These are phyloP conservation scores for Martiniozyma asiatica DNA, from an alignment of 1,139 yeast species.

Conservation along the genomic window DNA sequence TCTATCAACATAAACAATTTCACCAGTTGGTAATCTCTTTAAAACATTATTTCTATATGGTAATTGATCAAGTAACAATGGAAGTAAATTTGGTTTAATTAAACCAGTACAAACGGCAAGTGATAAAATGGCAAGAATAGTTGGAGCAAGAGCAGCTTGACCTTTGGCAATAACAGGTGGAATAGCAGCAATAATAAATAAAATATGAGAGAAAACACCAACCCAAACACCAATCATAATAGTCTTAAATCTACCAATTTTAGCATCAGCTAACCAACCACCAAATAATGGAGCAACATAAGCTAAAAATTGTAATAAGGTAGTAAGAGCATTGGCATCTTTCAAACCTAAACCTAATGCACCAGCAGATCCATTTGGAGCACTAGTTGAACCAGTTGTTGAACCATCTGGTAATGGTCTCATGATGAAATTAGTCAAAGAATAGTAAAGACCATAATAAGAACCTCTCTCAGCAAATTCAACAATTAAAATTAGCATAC, in stretches of 20 bases:
- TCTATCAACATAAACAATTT: slow-evolving; percentile 60
- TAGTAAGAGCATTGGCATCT: slow-evolving; percentile 29
- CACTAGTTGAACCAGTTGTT: slow-evolving; percentile 22
- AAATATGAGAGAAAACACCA: slow-evolving; percentile 28
- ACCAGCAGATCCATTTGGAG: slow-evolving; percentile 22
- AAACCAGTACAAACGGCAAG: slow-evolving; percentile 36
- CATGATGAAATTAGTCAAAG: slow-evolving; percentile 31
- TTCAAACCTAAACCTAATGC: slow-evolving; percentile 29
- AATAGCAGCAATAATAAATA: slow-evolving; percentile 31
- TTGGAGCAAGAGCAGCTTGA: slow-evolving; percentile 27
- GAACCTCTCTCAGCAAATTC: slow-evolving; percentile 39
- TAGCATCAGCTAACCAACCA: slow-evolving; percentile 33
- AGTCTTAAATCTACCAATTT: slow-evolving; percentile 30
- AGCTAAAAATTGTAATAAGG: slow-evolving; percentile 30
- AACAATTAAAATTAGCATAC: slow-evolving; percentile 27
- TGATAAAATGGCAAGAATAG: slow-evolving; percentile 27
- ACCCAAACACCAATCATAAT: slow-evolving; percentile 31
- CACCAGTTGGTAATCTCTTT: slow-evolving; percentile 48
- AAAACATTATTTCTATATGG: slow-evolving; percentile 47
- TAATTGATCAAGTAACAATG: slow-evolving; percentile 37
- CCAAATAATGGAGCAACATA: slow-evolving; percentile 33
- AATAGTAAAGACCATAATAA: slow-evolving; percentile 28
- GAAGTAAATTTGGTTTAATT: slow-evolving; percentile 38
- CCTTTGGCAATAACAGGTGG: slow-evolving; percentile 30
- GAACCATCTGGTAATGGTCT: slow-evolving; percentile 41